Percentiles rank a stretch among this genome's conserved stretches.
These are phyloP conservation scores for Pseudocercospora fuligena DNA, from an alignment of 2,329 filamentous ascomycete species.

Conservation along the genomic window DNA sequence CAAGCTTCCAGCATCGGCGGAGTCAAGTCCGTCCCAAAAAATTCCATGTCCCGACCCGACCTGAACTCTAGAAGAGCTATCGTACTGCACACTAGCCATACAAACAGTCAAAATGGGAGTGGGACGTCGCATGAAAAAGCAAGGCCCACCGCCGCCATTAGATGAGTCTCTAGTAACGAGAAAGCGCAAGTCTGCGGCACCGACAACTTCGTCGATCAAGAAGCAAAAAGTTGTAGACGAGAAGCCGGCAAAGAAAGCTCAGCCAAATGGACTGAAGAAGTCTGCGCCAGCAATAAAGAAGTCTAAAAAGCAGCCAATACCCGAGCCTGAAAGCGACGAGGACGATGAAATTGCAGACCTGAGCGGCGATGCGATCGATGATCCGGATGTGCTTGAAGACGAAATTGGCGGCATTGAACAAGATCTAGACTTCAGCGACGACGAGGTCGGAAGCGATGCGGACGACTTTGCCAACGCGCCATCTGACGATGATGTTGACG, in stretches of 20 bases:
- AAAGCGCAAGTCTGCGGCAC: conserved; percentile 79
- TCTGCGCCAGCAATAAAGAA: conserved; percentile 16
- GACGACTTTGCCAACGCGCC: conserved; percentile 42
- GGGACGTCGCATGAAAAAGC: conserved; percentile 64
- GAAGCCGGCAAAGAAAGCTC: conserved; percentile 45
- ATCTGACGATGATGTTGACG: conserved; percentile 54
- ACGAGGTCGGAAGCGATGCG: conserved; percentile 39
- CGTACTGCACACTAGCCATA: neutral
- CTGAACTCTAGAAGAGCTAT: neutral
- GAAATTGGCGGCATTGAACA: conserved; percentile 51
- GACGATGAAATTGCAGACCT: conserved; percentile 32
- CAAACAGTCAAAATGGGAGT: conserved; percentile 26
- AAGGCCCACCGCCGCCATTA: conserved; percentile 81
- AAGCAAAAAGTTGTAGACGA: conserved; percentile 67
- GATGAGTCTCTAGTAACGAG: conserved; percentile 76
- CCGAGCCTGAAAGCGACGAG: conserved; percentile 35
- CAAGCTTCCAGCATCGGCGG: neutral
- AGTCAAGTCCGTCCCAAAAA: conserved; percentile 2
- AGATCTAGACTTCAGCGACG: conserved; percentile 38
- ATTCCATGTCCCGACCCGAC: neutral
- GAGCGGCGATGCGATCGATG: conserved; percentile 41
- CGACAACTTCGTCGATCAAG: conserved; percentile 62
- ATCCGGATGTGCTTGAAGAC: conserved; percentile 51
- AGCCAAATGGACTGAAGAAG: conserved; percentile 43
- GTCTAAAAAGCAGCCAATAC: conserved; percentile 38